phyloP scores from a whole-genome alignment of 140 eudicot species.

The Oenanthe javanica region DNA sequence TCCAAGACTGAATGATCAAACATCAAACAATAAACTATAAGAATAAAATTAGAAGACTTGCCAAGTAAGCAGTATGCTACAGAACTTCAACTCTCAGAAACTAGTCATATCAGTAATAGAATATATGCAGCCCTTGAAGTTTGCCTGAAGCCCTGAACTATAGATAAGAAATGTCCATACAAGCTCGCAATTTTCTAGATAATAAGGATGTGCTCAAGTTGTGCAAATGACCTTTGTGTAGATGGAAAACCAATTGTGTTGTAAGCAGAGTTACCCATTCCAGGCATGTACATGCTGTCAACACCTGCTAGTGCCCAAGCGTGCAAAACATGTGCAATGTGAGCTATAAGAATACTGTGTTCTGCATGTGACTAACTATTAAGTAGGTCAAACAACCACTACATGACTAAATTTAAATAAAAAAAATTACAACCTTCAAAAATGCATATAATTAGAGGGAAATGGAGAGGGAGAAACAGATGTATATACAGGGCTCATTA shows the following conservation, averaged over 20 bases:
- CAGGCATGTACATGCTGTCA: conserved; percentile 96
- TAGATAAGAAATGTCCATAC: conserved; percentile 24
- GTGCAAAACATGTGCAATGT: conserved; percentile 99
- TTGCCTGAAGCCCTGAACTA: conserved; percentile 48
- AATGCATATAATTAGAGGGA: background rate
- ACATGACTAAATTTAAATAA: conserved; percentile 16
- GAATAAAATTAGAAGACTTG: conserved; percentile 18
- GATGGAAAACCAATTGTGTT: conserved; percentile 96
- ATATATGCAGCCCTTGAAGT: conserved; percentile 27
- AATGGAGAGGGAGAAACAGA: background rate
- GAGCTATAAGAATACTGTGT: conserved; percentile 62
- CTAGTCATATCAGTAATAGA: conserved; percentile 28
- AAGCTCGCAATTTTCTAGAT: conserved; percentile 24
- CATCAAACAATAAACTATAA: conserved; percentile 9
- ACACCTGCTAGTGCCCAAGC: conserved; percentile 99
- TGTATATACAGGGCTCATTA: background rate
- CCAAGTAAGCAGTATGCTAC: background rate
- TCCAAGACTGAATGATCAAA: conserved; percentile 47
- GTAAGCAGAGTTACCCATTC: conserved; percentile 97
- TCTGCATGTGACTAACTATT: conserved; percentile 48
- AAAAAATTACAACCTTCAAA: background rate
- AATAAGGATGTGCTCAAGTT: conserved; percentile 74
- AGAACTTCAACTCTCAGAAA: conserved; percentile 24
- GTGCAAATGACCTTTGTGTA: conserved; percentile 99
- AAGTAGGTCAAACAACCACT: conserved; percentile 19